Evolutionary conservation across 176 grass and related monocot genomes (phyloP).

Genomic region (Aegilops longissima): DNA sequence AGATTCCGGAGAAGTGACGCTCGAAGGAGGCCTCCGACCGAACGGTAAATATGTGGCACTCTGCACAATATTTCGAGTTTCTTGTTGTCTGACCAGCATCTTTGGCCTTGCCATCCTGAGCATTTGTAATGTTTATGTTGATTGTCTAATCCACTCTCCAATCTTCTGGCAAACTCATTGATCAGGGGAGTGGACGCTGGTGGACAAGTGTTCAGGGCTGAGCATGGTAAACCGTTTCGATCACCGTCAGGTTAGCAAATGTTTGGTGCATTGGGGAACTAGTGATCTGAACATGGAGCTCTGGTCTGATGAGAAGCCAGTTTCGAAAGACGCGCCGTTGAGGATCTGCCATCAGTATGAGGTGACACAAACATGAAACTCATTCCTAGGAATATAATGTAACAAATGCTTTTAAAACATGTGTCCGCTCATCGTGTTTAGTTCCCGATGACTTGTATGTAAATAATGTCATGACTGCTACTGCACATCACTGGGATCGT

Average conservation of each 20-base stretch:
- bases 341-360: slow-evolving; percentile 73
- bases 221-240: slow-evolving; percentile 74
- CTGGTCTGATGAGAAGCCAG: slow-evolving; percentile 80
- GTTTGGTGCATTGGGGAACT: slow-evolving; percentile 74
- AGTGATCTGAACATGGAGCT: slow-evolving; percentile 77
- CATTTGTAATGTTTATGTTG: neutral
- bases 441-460: neutral
- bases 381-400: neutral
- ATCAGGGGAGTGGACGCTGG: slow-evolving; percentile 83
- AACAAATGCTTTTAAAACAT: neutral
- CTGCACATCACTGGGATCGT: neutral
- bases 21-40: slow-evolving; percentile 76
- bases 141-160: neutral
- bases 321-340: slow-evolving; percentile 64
- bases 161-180: neutral
- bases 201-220: slow-evolving; percentile 71
- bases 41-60: slow-evolving; percentile 49
- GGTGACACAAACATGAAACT: slow-evolving; percentile 45
- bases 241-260: slow-evolving; percentile 63
- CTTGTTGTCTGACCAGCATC: neutral
- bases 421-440: neutral
- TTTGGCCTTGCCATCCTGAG: neutral
- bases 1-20: slow-evolving; percentile 54
- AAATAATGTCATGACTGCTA: neutral
- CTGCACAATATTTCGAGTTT: neutral